Evolutionary conservation across 192 early-diverging fungal species (phyloP).

Genomic region (Lobosporangium transversale): DNA sequence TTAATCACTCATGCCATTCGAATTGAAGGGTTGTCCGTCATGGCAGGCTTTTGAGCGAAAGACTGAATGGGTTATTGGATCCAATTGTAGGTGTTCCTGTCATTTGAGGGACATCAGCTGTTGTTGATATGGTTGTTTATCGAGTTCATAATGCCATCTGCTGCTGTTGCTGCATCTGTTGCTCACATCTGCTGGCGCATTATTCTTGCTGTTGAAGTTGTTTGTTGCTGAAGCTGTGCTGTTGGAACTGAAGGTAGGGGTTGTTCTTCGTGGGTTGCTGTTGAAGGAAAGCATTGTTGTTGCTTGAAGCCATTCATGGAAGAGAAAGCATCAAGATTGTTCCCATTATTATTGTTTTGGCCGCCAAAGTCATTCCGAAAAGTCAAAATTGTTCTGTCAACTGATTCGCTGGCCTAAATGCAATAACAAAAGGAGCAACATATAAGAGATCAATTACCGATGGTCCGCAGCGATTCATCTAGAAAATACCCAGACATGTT

Average conservation of each 20-base stretch:
- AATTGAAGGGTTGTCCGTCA: slow-evolving; percentile 21
- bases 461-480: too few relatives aligned
- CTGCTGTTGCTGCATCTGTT: slow-evolving; percentile 52
- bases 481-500: too few relatives aligned
- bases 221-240: slow-evolving; percentile 52
- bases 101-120: slow-evolving; percentile 39
- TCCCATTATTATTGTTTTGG: slow-evolving; percentile 45
- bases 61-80: slow-evolving; percentile 58
- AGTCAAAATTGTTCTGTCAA: slow-evolving; percentile 29
- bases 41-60: slow-evolving; percentile 34
- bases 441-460: too few relatives aligned
- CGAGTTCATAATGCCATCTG: slow-evolving; percentile 39
- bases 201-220: slow-evolving; percentile 40
- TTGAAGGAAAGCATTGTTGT: slow-evolving; percentile 10
- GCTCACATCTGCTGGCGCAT: slow-evolving; percentile 47
- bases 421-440: not conserved
- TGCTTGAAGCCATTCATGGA: slow-evolving; percentile 24
- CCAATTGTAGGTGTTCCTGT: slow-evolving; percentile 46
- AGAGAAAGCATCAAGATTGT: slow-evolving; percentile 45
- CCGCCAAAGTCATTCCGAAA: slow-evolving; percentile 51
- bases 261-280: slow-evolving; percentile 46
- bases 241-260: slow-evolving; percentile 47
- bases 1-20: not conserved
- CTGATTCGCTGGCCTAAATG: slow-evolving; percentile 20
- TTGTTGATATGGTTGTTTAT: slow-evolving; percentile 51